These are phyloP conservation scores for Shiraia sp. DNA, from an alignment of 2,329 filamentous ascomycete genomes.

Conservation along the genomic window DNA sequence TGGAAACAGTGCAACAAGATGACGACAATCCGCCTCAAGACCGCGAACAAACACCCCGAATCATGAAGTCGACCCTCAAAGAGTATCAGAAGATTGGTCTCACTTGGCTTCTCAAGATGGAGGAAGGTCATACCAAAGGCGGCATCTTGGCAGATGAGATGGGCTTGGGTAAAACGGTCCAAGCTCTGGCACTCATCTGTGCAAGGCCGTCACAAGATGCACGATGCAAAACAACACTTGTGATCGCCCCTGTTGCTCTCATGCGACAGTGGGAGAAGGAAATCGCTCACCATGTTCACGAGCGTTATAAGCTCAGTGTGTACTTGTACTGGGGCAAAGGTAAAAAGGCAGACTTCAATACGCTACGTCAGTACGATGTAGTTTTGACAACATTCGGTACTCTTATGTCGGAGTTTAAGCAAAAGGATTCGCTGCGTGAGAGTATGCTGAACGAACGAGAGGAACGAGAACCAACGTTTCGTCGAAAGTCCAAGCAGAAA, in stretches of 20 bases:
- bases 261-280: slow-evolving; percentile 85
- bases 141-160: slow-evolving; percentile 68
- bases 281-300: slow-evolving; percentile 70
- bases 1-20: slow-evolving; percentile 37
- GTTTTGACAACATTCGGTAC: slow-evolving; percentile 81
- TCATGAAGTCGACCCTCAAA: slow-evolving; percentile 71
- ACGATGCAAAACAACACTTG: slow-evolving; percentile 73
- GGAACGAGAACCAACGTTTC: slow-evolving; percentile 36
- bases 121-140: slow-evolving; percentile 71
- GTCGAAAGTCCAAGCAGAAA: slow-evolving; percentile 24
- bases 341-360: slow-evolving; percentile 59
- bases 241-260: slow-evolving; percentile 78
- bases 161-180: slow-evolving; percentile 78
- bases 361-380: slow-evolving; percentile 70
- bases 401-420: slow-evolving; percentile 68
- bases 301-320: slow-evolving; percentile 62
- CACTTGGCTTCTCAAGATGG: slow-evolving; percentile 75
- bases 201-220: slow-evolving; percentile 64
- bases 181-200: slow-evolving; percentile 77
- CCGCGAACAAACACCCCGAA: slow-evolving; percentile 70
- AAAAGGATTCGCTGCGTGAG: slow-evolving; percentile 57
- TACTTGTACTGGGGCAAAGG: slow-evolving; percentile 68
- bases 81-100: slow-evolving; percentile 80
- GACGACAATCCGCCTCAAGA: slow-evolving; percentile 53
- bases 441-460: slow-evolving; percentile 48